Base-by-base conservation (phyloP, 2,329 filamentous ascomycete genomes). In the Juglanconis sp. region DNA sequence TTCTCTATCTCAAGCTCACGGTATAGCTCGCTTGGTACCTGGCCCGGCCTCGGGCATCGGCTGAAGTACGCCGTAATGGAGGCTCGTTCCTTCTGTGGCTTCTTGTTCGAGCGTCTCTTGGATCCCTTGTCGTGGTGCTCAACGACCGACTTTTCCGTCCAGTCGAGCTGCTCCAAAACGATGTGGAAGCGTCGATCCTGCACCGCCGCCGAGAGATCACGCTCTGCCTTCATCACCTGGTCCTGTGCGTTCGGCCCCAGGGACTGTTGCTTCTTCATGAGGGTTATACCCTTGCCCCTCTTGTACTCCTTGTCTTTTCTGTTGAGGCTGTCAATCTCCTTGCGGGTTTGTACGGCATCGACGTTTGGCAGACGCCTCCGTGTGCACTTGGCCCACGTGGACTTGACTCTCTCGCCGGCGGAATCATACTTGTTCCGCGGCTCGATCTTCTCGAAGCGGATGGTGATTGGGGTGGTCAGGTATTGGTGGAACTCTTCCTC, bases 41-140 rank as follows among this genome's bases (percentile, higher is more conserved):
- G 31, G 13, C 69, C 69, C 1, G 64, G 62, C 30, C 68, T 70
- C 1, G 77, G 79, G 3, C 69, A 68, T 8, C 75, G 71, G 64
- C 75, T 77, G 65, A 79, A 82, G 66, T 80, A 82, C 10, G 74
- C 76, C 1, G 73, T 79, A 47, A 83, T 68, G 9, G 75, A 75
- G 8, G 74, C 64, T 9, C 74, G 72, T 64, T 81, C 75, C 13
- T 67, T 68, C n/a, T 65, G 68, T 52, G 58, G 69, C 63, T 68
- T 74, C 24, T 52, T 65, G 6, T 50, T 55, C 31, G 60, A 46
- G 56, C 34, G 38, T 42, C 46, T 44, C n/a, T 44, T 55, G n/a
- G 60, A 56, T 10, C 42, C 40, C 46, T 59, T 64, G 9, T 54
- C 47, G 17, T 58, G 49, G 35, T 57, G 47, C 8, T 56, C 9